These are phyloP conservation scores for Streptanthus diversifolius DNA, from an alignment of 345 rosid genomes.

Conservation along the genomic window DNA sequence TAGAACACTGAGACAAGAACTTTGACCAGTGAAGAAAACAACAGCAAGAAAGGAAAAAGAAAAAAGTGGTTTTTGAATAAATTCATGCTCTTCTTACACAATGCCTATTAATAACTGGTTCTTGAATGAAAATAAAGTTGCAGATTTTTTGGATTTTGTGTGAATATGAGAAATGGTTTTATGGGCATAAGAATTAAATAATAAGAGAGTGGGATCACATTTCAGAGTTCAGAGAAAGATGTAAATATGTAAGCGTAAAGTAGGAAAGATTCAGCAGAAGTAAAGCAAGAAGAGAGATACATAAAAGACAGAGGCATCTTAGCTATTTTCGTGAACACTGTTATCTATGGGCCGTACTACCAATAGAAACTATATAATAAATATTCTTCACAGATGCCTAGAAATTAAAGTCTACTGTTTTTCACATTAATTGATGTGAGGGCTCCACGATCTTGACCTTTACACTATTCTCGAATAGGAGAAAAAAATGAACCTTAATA, in stretches of 20 bases:
- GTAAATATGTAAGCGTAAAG: conserved; percentile 35
- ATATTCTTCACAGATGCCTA: conserved; percentile 34
- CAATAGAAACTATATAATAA: conserved; percentile 30
- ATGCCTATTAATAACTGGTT: neutral
- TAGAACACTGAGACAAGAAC: conserved; percentile 38
- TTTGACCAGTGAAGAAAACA: conserved; percentile 34
- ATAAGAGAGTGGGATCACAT: conserved; percentile 14
- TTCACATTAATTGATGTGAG: conserved; percentile 38
- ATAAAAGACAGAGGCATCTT: conserved; percentile 43
- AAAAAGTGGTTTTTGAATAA: neutral
- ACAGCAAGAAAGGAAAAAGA: neutral
- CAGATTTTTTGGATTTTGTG: conserved; percentile 15
- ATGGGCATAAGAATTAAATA: conserved; percentile 26
- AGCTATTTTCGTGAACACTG: conserved; percentile 39
- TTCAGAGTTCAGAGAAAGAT: conserved; percentile 22
- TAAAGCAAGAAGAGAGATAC: conserved; percentile 18
- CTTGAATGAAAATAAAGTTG: conserved; percentile 10
- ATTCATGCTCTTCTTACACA: neutral
- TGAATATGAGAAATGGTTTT: neutral
- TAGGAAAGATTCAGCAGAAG: conserved; percentile 25
- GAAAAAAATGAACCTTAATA: neutral
- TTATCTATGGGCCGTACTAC: conserved; percentile 35
- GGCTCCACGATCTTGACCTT: conserved; percentile 40
- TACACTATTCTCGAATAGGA: conserved; percentile 26
- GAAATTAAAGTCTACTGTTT: conserved; percentile 20